Conservation (phyloP, 2,329 filamentous ascomycete genomes). For the Penicillium sumatraense region DNA sequence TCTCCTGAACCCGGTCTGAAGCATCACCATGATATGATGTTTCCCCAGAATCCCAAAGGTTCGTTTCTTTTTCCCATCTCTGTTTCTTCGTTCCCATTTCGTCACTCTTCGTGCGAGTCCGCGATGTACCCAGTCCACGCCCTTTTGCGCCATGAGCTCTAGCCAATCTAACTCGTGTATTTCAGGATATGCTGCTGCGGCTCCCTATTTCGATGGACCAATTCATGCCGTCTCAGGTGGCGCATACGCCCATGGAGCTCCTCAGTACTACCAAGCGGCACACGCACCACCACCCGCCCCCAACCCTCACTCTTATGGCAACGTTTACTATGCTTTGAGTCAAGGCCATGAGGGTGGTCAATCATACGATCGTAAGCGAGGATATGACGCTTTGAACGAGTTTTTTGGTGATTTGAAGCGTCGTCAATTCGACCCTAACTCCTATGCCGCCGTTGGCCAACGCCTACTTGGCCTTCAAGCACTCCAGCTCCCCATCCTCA, state of each 20-base stretch:
- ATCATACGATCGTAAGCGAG: conserved; percentile 76
- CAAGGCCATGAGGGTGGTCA: conserved; percentile 67
- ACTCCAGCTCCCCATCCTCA: conserved; percentile 65
- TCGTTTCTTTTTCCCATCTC: conserved; percentile 10
- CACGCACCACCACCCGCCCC: conserved; percentile 59
- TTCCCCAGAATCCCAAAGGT: conserved; percentile 43
- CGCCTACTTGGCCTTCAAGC: conserved; percentile 81
- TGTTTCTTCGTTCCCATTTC: not conserved
- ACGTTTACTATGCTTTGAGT: conserved; percentile 78
- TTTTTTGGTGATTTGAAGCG: conserved; percentile 95
- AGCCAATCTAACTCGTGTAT: not conserved
- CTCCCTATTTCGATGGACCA: conserved; percentile 63
- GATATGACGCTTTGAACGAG: conserved; percentile 87
- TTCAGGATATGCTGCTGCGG: conserved; percentile 38
- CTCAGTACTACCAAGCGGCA: conserved; percentile 56
- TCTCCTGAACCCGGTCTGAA: conserved; percentile 64
- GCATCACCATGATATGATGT: conserved; percentile 46
- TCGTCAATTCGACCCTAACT: conserved; percentile 82
- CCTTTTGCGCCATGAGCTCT: not conserved
- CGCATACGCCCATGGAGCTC: conserved; percentile 47
- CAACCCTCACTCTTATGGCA: conserved; percentile 63
- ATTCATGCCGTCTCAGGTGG: conserved; percentile 51
- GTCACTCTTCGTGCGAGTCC: not conserved
- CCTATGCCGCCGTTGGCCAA: conserved; percentile 90
- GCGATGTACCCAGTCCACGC: not conserved